A percentile compares a stretch with the other conserved stretches of the same genome.
phyloP scores from a whole-genome alignment of 352 stramenopile genomes.

The Pythium monospermum region DNA sequence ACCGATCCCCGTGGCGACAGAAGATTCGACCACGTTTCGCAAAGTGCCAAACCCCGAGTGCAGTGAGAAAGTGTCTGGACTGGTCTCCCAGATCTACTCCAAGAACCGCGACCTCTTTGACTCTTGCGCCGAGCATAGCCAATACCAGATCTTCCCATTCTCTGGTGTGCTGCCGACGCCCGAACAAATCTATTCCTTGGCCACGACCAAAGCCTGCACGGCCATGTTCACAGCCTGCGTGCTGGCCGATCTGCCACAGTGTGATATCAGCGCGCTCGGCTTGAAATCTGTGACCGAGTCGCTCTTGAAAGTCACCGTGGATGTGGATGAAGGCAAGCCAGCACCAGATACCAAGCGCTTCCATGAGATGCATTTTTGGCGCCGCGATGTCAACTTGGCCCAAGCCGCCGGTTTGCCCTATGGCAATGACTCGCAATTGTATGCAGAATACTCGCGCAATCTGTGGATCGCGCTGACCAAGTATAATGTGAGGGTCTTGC shows the following conservation, averaged over 20 bases:
- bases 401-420: conserved; percentile 31
- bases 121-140: conserved; percentile 32
- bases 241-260: conserved; percentile 40
- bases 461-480: conserved; percentile 18
- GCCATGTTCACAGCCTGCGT: conserved; percentile 48
- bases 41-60: conserved; percentile 9
- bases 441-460: conserved; percentile 28
- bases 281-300: conserved; percentile 41
- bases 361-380: conserved; percentile 42
- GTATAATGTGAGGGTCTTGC: conserved; percentile 29
- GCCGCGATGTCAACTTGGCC: conserved; percentile 41
- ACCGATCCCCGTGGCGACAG: not conserved
- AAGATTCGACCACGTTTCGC: conserved; percentile 4
- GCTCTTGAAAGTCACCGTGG: conserved; percentile 47
- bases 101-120: conserved; percentile 52
- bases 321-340: conserved; percentile 30
- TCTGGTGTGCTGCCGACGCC: conserved; percentile 33
- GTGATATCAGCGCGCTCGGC: conserved; percentile 38
- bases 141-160: conserved; percentile 63
- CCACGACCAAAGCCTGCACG: conserved; percentile 35
- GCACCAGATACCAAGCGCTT: conserved; percentile 34
- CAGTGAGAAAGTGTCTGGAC: not conserved
- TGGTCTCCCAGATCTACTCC: conserved; percentile 40
- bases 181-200: conserved; percentile 39
- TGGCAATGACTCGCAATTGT: conserved; percentile 39